Base-by-base conservation (phyloP, 2,329 filamentous ascomycete species). In the Penicillium sp. region DNA sequence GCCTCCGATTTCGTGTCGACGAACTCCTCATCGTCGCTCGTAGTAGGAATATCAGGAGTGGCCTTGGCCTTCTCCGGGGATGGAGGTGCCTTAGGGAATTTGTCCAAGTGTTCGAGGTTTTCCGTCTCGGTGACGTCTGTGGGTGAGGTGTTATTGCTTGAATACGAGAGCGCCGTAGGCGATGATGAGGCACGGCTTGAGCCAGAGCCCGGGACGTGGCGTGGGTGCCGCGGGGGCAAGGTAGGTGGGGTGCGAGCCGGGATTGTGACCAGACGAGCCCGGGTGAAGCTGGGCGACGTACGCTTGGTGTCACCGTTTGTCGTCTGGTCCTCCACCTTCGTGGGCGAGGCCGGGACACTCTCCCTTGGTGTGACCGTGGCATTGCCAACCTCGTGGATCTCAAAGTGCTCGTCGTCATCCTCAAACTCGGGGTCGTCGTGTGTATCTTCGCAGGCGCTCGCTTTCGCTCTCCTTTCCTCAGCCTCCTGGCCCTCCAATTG, bases 181-280 rank as follows among this genome's bases (percentile, higher is more conserved):
- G 68, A 66, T 3, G 57, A 61, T 53, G 70, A 50, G 48, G 66
- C 44, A 59, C 67, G 39, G 58, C 58, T 53, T 54, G 67, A 56
- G 26, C 59, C 53, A 59, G 66, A 58, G 55, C 60, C 50, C 72
- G 58, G 64, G 24, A 62, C 46, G 38, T 66, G 72, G 10, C 68
- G 63, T 16, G 90, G 88, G 68, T 89, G 96, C 46, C 92, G 82
- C 3, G 85, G 81, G 1, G 92, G 92, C 13, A 96, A 81, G 9
- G 89, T 86, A 1, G 92, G 92, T 1, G 90, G 85, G 18, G 61
- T 66, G 1, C 87, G 75, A 35, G 91, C 84, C 75, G 89, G 86
- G 56, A 97, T 96, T 44, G 85, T 92, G 29, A 97, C 90, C 49
- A 97, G 79, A 49, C 88, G 88, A 24, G 91, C 90, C 68, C 89